phyloP scores from a whole-genome alignment of 2,329 filamentous ascomycete genomes.

The Cercospora sp. region DNA sequence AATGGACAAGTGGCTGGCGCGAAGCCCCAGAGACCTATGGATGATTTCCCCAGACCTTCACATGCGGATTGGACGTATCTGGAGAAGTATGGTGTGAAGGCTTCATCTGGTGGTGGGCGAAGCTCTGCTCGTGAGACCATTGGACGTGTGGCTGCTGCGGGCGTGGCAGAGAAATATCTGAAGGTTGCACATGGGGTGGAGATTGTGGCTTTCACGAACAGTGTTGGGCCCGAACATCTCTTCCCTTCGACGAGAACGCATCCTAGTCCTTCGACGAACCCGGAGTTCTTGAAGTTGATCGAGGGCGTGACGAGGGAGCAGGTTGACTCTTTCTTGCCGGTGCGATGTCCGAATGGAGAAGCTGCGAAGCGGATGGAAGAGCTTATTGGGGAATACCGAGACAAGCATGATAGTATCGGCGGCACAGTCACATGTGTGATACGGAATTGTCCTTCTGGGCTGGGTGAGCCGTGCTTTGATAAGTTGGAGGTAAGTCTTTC shows the following conservation, averaged over 20 bases:
- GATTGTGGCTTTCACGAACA: slow-evolving; percentile 87
- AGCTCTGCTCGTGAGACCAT: slow-evolving; percentile 95
- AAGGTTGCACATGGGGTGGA: slow-evolving; percentile 77
- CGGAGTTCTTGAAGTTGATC: slow-evolving; percentile 73
- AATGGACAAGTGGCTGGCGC: slow-evolving; percentile 10
- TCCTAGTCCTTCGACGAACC: slow-evolving; percentile 71
- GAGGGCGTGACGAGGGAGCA: slow-evolving; percentile 69
- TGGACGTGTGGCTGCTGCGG: slow-evolving; percentile 81
- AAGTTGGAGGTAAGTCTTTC: slow-evolving; percentile 67
- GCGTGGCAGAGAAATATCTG: slow-evolving; percentile 92
- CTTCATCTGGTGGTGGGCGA: slow-evolving; percentile 83
- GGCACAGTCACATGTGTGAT: slow-evolving; percentile 95
- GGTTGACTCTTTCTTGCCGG: slow-evolving; percentile 82
- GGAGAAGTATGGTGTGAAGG: slow-evolving; percentile 95
- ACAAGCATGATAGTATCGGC: slow-evolving; percentile 83
- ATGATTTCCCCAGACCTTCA: slow-evolving; percentile 83
- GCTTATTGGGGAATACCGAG: slow-evolving; percentile 73
- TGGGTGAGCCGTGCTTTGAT: slow-evolving; percentile 93
- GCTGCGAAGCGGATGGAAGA: slow-evolving; percentile 72
- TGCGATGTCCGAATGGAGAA: slow-evolving; percentile 75
- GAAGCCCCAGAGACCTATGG: slow-evolving; percentile 67
- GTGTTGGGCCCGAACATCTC: slow-evolving; percentile 76
- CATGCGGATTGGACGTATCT: slow-evolving; percentile 98
- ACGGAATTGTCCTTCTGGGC: slow-evolving; percentile 76
- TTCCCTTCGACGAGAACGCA: slow-evolving; percentile 70